A percentile compares a stretch with the other conserved stretches of the same genome.
phyloP scores from a whole-genome alignment of 371 early-diverging fungal species.

The Furculomyces boomerangus region DNA sequence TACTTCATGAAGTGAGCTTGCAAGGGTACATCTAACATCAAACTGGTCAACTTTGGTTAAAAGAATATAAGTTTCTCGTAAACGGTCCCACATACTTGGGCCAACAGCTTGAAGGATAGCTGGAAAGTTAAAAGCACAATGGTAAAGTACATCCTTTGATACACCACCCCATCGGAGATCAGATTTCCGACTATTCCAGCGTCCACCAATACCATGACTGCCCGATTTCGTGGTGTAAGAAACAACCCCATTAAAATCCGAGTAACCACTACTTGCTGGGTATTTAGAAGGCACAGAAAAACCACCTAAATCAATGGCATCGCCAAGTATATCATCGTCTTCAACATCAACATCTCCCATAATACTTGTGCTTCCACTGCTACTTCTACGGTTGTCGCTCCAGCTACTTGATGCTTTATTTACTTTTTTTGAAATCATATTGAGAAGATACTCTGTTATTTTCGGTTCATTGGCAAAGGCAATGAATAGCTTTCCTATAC shows the following conservation, averaged over 20 bases:
- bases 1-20: constrained; percentile 24
- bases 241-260: background rate
- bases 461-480: constrained; percentile 14
- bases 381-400: background rate
- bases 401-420: background rate
- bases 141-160: constrained; percentile 13
- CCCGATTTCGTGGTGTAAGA: background rate
- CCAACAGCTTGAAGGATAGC: constrained; percentile 20
- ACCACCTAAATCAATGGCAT: constrained; percentile 1
- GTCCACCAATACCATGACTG: background rate
- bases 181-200: background rate
- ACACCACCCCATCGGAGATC: background rate
- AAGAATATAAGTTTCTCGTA: constrained; percentile 21
- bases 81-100: constrained; percentile 18
- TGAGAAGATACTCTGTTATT: background rate
- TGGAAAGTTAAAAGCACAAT: constrained; percentile 23
- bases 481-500: constrained; percentile 16
- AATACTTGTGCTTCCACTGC: constrained; percentile 1
- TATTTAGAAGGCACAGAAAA: background rate
- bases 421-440: background rate
- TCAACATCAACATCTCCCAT: background rate
- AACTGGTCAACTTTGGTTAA: constrained; percentile 20
- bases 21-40: constrained; percentile 20
- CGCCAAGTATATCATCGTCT: background rate
- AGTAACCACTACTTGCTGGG: background rate